These are phyloP conservation scores for Dactylellina cionopaga DNA, from an alignment of 2,329 filamentous ascomycete genomes.

Conservation along the genomic window DNA sequence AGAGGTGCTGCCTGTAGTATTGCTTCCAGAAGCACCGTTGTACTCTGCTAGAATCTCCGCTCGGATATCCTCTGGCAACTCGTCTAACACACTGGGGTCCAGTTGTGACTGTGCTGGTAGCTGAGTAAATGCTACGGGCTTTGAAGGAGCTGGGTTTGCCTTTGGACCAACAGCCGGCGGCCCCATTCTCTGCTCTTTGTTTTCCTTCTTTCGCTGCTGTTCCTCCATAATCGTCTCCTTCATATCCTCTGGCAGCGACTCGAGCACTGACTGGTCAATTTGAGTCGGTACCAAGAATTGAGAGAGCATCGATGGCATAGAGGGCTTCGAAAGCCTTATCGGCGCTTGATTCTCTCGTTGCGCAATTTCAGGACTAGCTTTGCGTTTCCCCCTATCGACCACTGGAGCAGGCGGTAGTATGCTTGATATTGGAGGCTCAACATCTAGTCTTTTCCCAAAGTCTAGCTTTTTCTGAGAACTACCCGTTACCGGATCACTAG, in stretches of 20 bases:
- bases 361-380: conserved; percentile 55
- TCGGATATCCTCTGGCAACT: conserved; percentile 85
- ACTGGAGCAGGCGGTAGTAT: conserved; percentile 59
- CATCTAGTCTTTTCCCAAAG: conserved; percentile 69
- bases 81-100: conserved; percentile 83
- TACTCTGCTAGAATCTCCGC: conserved; percentile 83
- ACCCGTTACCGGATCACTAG: conserved; percentile 67
- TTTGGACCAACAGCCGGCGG: conserved; percentile 55
- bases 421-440: conserved; percentile 65
- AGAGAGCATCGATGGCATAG: conserved; percentile 71
- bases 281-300: conserved; percentile 92
- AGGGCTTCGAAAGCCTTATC: conserved; percentile 74
- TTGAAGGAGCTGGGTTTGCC: conserved; percentile 59
- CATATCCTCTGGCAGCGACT: conserved; percentile 85
- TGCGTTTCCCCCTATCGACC: conserved; percentile 60
- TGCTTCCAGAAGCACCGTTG: conserved; percentile 51
- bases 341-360: conserved; percentile 66
- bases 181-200: conserved; percentile 55
- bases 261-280: conserved; percentile 80
- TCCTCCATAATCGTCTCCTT: conserved; percentile 76
- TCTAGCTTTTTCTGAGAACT: conserved; percentile 81
- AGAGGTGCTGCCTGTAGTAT: conserved; percentile 56
- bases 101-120: conserved; percentile 75
- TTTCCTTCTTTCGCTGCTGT: conserved; percentile 58
- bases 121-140: conserved; percentile 57